Evolutionary conservation across 106 monocot genomes (phyloP).

Genomic region (Alisma plantagoaquatica): DNA sequence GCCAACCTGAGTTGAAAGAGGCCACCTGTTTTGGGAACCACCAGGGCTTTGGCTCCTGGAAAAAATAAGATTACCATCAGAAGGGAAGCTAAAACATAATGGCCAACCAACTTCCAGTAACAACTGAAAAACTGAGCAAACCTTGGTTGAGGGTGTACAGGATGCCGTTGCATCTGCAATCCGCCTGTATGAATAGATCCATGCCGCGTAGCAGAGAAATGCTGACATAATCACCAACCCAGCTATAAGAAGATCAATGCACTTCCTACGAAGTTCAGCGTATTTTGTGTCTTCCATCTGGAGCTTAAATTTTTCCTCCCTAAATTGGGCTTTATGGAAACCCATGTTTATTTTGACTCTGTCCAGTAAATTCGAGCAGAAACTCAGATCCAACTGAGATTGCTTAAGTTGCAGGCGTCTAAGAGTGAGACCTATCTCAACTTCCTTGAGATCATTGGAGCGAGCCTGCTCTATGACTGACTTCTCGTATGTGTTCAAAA

Average conservation of each 20-base stretch:
- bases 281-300: slow-evolving; percentile 54
- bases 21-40: slow-evolving; percentile 76
- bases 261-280: slow-evolving; percentile 54
- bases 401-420: slow-evolving; percentile 62
- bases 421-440: slow-evolving; percentile 66
- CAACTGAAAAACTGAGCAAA: slow-evolving; percentile 3
- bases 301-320: slow-evolving; percentile 79
- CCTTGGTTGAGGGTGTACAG: slow-evolving; percentile 38
- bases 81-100: not conserved
- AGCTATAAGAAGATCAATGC: slow-evolving; percentile 67
- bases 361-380: slow-evolving; percentile 53
- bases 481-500: slow-evolving; percentile 54
- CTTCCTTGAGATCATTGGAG: slow-evolving; percentile 73
- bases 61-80: not conserved
- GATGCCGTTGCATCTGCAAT: slow-evolving; percentile 65
- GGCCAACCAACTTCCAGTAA: not conserved
- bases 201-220: slow-evolving; percentile 60
- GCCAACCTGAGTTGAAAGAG: slow-evolving; percentile 56
- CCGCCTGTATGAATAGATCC: slow-evolving; percentile 49
- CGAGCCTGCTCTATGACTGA: slow-evolving; percentile 71
- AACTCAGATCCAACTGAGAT: slow-evolving; percentile 53
- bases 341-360: slow-evolving; percentile 69
- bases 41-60: slow-evolving; percentile 66
- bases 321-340: slow-evolving; percentile 56
- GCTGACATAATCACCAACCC: slow-evolving; percentile 80